Conservation (phyloP, 1,139 yeast genomes). For the Suhomyces anneliseae region DNA sequence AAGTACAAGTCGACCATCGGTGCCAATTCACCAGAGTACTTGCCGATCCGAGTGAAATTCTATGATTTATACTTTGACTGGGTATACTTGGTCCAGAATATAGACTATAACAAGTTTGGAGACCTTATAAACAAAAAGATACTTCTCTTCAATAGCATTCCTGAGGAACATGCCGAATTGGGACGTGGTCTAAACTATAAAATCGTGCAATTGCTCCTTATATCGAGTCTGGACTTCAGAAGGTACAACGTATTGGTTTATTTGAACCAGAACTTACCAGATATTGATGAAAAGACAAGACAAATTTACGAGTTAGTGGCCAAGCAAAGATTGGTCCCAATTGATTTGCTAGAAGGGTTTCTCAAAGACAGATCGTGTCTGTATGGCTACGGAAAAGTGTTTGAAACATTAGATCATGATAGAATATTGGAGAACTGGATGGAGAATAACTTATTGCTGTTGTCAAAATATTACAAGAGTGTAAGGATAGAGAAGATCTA, state of each 20-base stretch:
- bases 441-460: slow-evolving; percentile 32
- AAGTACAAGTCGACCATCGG: background rate
- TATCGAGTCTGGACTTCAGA: slow-evolving; percentile 38
- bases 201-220: slow-evolving; percentile 30
- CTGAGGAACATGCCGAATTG: slow-evolving; percentile 3
- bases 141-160: slow-evolving; percentile 22
- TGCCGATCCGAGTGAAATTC: slow-evolving; percentile 14
- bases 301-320: slow-evolving; percentile 12
- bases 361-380: slow-evolving; percentile 8
- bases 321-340: slow-evolving; percentile 20
- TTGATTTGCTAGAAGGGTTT: slow-evolving; percentile 18
- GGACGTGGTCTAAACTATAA: slow-evolving; percentile 21
- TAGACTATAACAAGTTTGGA: slow-evolving; percentile 25
- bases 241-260: slow-evolving; percentile 29
- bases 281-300: background rate
- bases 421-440: slow-evolving; percentile 26
- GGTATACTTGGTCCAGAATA: slow-evolving; percentile 25
- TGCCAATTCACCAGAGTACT: background rate
- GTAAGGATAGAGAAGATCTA: slow-evolving; percentile 22
- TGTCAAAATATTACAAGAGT: slow-evolving; percentile 31
- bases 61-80: slow-evolving; percentile 33
- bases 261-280: slow-evolving; percentile 15
- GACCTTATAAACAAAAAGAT: slow-evolving; percentile 43
- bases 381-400: slow-evolving; percentile 5
- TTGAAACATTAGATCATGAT: slow-evolving; percentile 14